Percentiles rank a stretch among this genome's conserved stretches.
Evolutionary conservation across 306 rosid species (phyloP).

Genomic region (Ammopiptanthus mongolicus): DNA sequence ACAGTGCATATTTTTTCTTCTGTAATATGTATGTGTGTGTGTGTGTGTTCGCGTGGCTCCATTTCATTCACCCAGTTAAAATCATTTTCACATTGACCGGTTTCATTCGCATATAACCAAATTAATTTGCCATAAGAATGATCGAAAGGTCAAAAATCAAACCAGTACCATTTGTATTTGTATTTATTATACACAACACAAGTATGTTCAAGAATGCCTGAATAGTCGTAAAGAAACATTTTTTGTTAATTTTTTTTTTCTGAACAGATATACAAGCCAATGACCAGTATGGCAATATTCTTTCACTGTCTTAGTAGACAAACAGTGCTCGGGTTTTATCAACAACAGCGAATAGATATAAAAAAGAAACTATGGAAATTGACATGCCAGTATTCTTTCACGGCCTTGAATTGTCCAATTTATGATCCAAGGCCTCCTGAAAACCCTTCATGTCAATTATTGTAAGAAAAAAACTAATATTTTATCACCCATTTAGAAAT

Average conservation of each 20-base stretch:
- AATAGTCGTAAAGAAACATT: background rate
- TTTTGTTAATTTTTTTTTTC: background rate
- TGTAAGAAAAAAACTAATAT: background rate
- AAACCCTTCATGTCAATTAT: background rate
- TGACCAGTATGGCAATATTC: background rate
- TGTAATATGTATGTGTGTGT: background rate
- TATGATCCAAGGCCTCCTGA: background rate
- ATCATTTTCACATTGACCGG: background rate
- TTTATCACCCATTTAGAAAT: background rate
- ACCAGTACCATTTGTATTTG: background rate
- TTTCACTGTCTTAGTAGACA: constrained; percentile 3
- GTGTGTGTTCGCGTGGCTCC: background rate
- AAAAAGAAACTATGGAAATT: background rate
- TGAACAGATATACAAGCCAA: background rate
- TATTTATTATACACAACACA: background rate
- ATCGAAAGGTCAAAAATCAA: constrained; percentile 1
- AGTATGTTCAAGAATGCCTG: background rate
- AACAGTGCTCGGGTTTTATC: background rate
- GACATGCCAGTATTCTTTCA: constrained; percentile 21
- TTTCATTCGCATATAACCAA: background rate
- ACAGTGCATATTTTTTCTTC: background rate
- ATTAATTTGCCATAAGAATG: constrained; percentile 16
- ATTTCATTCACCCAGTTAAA: background rate
- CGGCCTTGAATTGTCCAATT: constrained; percentile 16
- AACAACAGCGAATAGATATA: background rate